Evolutionary conservation across 345 rosid species (phyloP), one percentile per base, ranked within the genome.

Genomic region (Euphorbia peplus): DNA sequence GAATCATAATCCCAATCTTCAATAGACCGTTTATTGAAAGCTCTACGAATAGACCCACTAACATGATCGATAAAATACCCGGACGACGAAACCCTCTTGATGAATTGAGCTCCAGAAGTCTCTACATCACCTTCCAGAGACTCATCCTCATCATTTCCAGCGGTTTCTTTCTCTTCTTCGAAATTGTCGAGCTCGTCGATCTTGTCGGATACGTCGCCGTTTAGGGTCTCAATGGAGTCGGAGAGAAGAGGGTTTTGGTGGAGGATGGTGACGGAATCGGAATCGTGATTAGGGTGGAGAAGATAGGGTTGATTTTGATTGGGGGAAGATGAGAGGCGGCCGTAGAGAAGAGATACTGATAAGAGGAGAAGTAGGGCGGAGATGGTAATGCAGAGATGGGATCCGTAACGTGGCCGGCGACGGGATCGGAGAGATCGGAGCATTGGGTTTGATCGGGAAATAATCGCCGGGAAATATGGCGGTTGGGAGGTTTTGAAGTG

Each of bases 1-100:
- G 80, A 76, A 75, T 95, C 98, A 42, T 81, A 85, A 74, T 91
- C 98, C 97, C 97, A 93, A 29, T 93, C 93, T 18, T 86, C 90
- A 53, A 95, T 90, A 24, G 95, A 95, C 35, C 84, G 73, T 82
- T 83, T 88, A 67, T 75, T 81, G 41, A 82, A 79, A 12, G 83
- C 83, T 53, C 91, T 81, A 48, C 90, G 79, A 9, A 87, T 86
- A 0, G 86, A 83, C 37, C 96, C 95, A 15, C 78, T 64, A 3
- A 88, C 60, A 60, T 84, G 99, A 68, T 95, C 99, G 67, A 90
- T 83, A 78, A 80, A 91, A 70, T 86, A 87, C 8, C 84, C 87
- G 44, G 84, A 73, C n/a, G 84, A 73, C 3, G 86, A 76, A 30
- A 77, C 7, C 14, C 42, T 12, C 22, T n/a, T 61, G 52, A 16